Evolutionary conservation across 331 rosid species (phyloP).

Genomic region (Erythrophleum ivorense): DNA sequence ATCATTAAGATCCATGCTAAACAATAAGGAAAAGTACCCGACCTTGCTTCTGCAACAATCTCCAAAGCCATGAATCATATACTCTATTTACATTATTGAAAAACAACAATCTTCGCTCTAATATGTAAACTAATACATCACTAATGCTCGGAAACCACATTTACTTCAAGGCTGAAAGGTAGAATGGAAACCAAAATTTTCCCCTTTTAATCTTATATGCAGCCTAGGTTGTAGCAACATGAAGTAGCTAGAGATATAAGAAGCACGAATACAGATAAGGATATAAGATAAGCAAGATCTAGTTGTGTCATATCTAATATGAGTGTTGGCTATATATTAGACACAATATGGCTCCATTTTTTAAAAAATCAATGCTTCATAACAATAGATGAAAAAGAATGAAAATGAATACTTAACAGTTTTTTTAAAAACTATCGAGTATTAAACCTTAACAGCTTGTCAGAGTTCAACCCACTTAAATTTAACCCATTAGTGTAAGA

Average conservation of each 20-base stretch:
- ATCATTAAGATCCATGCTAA: conserved; percentile 61
- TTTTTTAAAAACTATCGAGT: neutral
- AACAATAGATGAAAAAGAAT: neutral
- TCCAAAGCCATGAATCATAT: neutral
- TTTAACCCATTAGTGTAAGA: neutral
- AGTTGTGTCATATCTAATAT: neutral
- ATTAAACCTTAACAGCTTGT: neutral
- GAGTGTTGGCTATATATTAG: neutral
- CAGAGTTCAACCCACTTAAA: neutral
- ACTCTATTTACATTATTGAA: neutral
- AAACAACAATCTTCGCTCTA: neutral
- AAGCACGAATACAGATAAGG: neutral
- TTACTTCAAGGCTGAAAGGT: neutral
- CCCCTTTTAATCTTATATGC: neutral
- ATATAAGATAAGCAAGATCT: neutral
- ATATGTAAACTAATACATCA: neutral
- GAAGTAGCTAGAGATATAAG: neutral
- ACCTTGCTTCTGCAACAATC: neutral
- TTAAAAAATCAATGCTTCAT: neutral
- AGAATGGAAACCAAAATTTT: neutral
- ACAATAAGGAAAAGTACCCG: neutral
- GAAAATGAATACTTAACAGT: neutral
- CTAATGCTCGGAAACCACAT: neutral
- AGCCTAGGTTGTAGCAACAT: neutral
- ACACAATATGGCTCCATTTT: neutral